Evolutionary conservation across 1,284 basidiomycete species (phyloP).

Genomic region (Coniferiporia weirii): DNA sequence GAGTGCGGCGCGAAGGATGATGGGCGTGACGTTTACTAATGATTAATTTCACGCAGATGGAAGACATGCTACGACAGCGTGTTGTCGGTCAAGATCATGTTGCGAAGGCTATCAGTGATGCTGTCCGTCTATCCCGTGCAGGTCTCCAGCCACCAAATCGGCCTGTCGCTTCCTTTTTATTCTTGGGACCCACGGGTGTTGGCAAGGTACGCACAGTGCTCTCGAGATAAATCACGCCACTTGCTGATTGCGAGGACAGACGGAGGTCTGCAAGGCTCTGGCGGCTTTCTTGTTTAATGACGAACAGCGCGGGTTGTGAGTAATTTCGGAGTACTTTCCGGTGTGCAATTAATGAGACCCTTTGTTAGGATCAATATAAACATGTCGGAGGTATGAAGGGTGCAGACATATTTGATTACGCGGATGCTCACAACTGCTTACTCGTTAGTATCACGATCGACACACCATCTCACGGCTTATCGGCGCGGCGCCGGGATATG

Average conservation of each 20-base stretch:
- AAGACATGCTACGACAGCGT: conserved; percentile 65
- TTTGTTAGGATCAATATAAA: conserved; percentile 74
- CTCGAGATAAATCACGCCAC: background rate
- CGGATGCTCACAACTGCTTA: background rate
- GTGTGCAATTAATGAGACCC: background rate
- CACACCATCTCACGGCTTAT: conserved; percentile 89
- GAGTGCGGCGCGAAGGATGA: conserved; percentile 24
- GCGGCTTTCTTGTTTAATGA: conserved; percentile 87
- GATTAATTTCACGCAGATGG: conserved; percentile 58
- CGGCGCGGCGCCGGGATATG: conserved; percentile 88
- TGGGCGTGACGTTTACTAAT: conserved; percentile 8
- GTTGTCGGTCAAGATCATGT: conserved; percentile 90
- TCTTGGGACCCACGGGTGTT: conserved; percentile 86
- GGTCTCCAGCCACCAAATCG: conserved; percentile 83
- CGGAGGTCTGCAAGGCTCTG: conserved; percentile 83
- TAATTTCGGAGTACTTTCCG: conserved; percentile 19
- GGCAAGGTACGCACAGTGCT: conserved; percentile 50
- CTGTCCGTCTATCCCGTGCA: conserved; percentile 86
- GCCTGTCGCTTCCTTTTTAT: conserved; percentile 88
- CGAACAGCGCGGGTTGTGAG: conserved; percentile 76
- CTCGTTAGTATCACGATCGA: conserved; percentile 70
- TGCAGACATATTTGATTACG: background rate
- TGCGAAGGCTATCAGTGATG: conserved; percentile 75
- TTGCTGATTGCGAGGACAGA: conserved; percentile 40
- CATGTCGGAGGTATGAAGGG: conserved; percentile 63